phyloP scores from a whole-genome alignment of 768 basidiomycete species.

The Tulasnella sp. region DNA sequence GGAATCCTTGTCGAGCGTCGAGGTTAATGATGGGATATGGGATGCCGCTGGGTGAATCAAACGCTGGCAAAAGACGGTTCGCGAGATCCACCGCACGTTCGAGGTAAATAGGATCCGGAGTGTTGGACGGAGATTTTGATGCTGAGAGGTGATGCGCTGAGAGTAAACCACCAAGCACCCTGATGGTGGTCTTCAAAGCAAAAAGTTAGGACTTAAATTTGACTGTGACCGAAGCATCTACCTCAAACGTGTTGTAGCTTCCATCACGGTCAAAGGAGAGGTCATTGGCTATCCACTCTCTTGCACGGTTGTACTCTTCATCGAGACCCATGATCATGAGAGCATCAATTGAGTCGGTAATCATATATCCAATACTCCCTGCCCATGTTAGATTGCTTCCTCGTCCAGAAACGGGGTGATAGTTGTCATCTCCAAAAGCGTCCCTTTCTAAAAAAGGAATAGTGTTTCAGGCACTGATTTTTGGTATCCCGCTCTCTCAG shows the following conservation, averaged over 20 bases:
- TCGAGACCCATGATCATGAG: constrained; percentile 74
- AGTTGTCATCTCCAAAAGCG: constrained; percentile 87
- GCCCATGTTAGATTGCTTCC: constrained; percentile 68
- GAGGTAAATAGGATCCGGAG: constrained; percentile 53
- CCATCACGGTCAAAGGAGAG: constrained; percentile 68
- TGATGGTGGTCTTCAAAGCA: constrained; percentile 66
- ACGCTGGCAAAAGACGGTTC: constrained; percentile 70
- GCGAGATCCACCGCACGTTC: constrained; percentile 70
- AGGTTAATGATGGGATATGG: constrained; percentile 76
- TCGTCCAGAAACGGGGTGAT: constrained; percentile 62
- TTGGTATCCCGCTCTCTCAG: constrained; percentile 6
- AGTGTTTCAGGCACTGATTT: constrained; percentile 13
- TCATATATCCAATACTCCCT: constrained; percentile 79
- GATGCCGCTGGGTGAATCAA: constrained; percentile 69
- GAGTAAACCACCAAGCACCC: constrained; percentile 80
- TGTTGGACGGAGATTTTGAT: constrained; percentile 17
- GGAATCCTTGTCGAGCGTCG: constrained; percentile 41
- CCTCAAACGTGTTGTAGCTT: constrained; percentile 83
- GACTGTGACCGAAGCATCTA: constrained; percentile 29
- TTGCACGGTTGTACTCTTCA: constrained; percentile 64
- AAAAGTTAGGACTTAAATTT: not conserved
- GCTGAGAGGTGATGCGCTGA: constrained; percentile 70
- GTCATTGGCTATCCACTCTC: constrained; percentile 57
- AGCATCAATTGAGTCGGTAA: constrained; percentile 78
- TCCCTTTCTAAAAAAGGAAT: constrained; percentile 47